These are phyloP conservation scores for Lactuca sativa DNA, from an alignment of 129 eudicot genomes.

Conservation along the genomic window DNA sequence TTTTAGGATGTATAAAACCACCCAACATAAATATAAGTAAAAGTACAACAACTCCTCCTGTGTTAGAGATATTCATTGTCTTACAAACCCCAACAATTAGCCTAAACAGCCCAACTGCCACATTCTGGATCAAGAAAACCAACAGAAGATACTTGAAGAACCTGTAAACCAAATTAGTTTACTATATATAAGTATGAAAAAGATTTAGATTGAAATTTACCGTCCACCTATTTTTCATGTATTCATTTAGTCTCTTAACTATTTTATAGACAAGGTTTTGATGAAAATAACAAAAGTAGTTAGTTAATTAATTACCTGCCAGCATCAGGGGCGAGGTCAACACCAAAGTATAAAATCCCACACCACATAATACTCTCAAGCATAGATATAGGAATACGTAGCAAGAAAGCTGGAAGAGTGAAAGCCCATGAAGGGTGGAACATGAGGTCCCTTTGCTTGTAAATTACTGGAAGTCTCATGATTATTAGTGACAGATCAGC, in stretches of 20 bases:
- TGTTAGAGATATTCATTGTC: constrained; percentile 70
- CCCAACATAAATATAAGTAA: constrained; percentile 69
- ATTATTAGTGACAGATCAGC: constrained; percentile 66
- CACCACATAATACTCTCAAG: constrained; percentile 66
- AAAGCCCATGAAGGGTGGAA: constrained; percentile 88
- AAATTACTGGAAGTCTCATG: constrained; percentile 85
- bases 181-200: neutral
- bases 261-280: no score
- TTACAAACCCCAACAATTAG: constrained; percentile 71
- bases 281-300: neutral
- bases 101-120: constrained; percentile 80
- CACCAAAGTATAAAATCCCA: constrained; percentile 57
- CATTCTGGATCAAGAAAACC: constrained; percentile 77
- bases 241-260: no score
- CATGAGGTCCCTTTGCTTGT: constrained; percentile 86
- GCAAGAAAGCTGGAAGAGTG: constrained; percentile 67
- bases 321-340: constrained; percentile 83
- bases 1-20: constrained; percentile 76
- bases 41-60: constrained; percentile 67
- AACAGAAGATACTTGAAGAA: constrained; percentile 81
- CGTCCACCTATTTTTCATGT: no score
- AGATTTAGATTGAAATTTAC: no score
- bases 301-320: constrained; percentile 48
- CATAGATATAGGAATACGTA: constrained; percentile 70
- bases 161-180: constrained; percentile 41